A percentile compares a stretch with the other conserved stretches of the same genome.
Conservation (phyloP, 2,329 filamentous ascomycete species). For the Ophiostoma ips region DNA sequence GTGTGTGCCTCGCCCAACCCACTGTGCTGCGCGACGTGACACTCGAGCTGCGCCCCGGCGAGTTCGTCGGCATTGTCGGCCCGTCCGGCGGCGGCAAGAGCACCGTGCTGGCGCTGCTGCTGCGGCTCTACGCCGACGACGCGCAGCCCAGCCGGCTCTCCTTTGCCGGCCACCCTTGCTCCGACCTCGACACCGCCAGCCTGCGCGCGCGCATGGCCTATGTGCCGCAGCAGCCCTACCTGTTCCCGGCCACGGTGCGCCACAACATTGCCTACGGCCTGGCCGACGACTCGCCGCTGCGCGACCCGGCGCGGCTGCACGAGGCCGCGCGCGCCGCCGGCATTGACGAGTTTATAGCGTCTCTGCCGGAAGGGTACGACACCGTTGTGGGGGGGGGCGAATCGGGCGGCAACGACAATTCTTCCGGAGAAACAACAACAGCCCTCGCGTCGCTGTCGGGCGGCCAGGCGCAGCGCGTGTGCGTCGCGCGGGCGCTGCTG, state of each 20-base stretch:
- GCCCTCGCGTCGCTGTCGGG: constrained; percentile 47
- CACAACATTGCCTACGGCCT: constrained; percentile 79
- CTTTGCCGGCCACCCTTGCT: constrained; percentile 44
- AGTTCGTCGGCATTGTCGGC: constrained; percentile 67
- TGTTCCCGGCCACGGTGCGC: constrained; percentile 65
- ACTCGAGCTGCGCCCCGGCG: constrained; percentile 48
- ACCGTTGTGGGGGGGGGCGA: constrained; percentile 54
- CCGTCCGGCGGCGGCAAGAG: constrained; percentile 84
- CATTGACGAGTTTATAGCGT: constrained; percentile 63
- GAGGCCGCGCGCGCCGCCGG: constrained; percentile 43
- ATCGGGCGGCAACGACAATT: constrained; percentile 28
- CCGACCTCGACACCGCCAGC: constrained; percentile 42
- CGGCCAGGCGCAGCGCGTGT: constrained; percentile 70
- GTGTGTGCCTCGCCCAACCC: too few relatives aligned
- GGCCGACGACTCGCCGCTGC: constrained; percentile 35
- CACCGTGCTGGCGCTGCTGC: constrained; percentile 61
- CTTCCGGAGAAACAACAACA: background rate
- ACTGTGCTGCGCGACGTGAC: constrained; percentile 48
- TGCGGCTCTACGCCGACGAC: constrained; percentile 47
- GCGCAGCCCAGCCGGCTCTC: constrained; percentile 29
- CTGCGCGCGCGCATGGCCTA: constrained; percentile 51
- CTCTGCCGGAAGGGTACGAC: constrained; percentile 55
- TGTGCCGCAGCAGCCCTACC: constrained; percentile 55
- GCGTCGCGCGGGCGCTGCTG: constrained; percentile 66
- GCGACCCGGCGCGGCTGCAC: constrained; percentile 30